Evolutionary conservation across 257 asterid genomes (phyloP), one percentile per base, ranked within the genome.

Genomic region (Capsicum baccatum): DNA sequence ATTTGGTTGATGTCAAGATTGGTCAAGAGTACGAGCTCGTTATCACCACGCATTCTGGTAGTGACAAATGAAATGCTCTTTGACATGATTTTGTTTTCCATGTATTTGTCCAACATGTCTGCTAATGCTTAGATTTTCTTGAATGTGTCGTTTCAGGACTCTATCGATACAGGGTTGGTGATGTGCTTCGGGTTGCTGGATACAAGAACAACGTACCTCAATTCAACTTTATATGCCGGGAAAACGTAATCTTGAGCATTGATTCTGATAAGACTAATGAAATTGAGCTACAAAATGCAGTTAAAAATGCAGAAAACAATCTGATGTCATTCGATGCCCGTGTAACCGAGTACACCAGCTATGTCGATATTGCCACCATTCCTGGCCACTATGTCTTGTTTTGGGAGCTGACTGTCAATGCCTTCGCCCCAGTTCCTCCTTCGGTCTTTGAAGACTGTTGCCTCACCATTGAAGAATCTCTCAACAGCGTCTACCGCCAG

Each of bases 201-300:
- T 62, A 8, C 15, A 62, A 62, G 68, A 62, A 62, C 37, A 62
- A 62, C 7, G 6, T 37, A 1, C 68, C 68, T 19, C 68, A 60
- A 9, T 60, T 60, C 68, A 19, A 3, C 14, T 60, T 63, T 2
- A 3, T 63, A 9, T 10, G 44, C 0, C 44, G 17, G 42, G 44
- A 63, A 63, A 63, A 63, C 26, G 70, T 11, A 9, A 63, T 63
- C 17, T 63, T 63, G 70, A 63, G 70, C 16, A 11, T 63, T 10
- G 70, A 63, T 21, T 9, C 98, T 0, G 99, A 95, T 59, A 95
- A 95, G 86, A 95, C 98, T 0, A 97, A 95, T 57, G 99, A 95
- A 87, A 97, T 92, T 26, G 98, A 95, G 90, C 93, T 95, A 13
- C 98, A 95, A 55, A 90, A 87, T 37, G 97, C 99, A 0, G 83